Percentiles rank a stretch among this genome's conserved stretches.
Evolutionary conservation across 2,329 filamentous ascomycete species (phyloP).

Genomic region (Cyphellophora europaea): DNA sequence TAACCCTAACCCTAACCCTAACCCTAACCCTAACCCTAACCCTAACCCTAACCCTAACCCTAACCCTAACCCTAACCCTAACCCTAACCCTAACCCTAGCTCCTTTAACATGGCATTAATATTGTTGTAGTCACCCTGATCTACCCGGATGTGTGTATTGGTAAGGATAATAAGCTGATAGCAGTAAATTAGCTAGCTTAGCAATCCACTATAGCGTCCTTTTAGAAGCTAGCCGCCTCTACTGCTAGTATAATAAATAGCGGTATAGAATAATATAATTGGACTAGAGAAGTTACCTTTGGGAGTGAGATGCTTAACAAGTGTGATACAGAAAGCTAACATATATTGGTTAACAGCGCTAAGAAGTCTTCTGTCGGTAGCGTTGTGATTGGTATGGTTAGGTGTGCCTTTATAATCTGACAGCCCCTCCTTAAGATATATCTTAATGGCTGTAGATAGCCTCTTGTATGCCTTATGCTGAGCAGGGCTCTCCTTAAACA

Average conservation of each 20-base stretch:
- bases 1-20: constrained; percentile 1
- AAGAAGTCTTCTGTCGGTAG: no score
- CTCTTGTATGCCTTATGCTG: no score
- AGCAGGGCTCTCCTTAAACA: no score
- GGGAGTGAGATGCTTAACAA: no score
- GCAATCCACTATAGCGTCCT: background rate
- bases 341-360: no score
- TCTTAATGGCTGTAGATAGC: no score
- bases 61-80: constrained; percentile 1
- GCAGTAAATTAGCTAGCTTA: background rate
- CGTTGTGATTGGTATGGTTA: no score
- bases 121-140: background rate
- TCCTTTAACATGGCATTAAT: background rate
- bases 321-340: no score
- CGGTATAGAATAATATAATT: background rate
- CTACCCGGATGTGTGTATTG: background rate
- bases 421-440: no score
- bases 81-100: constrained; percentile 1
- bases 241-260: background rate
- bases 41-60: constrained; percentile 1
- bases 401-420: no score
- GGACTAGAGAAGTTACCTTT: no score
- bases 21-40: constrained; percentile 1
- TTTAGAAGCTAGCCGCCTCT: background rate
- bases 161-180: background rate